phyloP scores from a whole-genome alignment of 306 rosid genomes.

The Boehmeria nivea region DNA sequence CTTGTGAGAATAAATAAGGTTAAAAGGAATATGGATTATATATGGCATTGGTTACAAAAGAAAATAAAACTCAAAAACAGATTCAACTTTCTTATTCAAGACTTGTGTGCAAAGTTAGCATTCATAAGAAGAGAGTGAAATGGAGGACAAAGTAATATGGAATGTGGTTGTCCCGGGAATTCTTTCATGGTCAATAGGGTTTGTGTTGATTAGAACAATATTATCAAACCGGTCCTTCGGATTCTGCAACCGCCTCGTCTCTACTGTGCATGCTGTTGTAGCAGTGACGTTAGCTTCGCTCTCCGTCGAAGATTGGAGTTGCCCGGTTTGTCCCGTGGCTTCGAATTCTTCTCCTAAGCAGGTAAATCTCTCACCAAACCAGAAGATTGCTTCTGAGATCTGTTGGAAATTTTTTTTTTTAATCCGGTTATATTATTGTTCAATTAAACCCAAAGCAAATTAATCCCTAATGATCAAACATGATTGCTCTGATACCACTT shows the following conservation, averaged over 20 bases:
- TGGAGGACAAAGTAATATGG: conserved; percentile 1
- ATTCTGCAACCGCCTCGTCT: conserved; percentile 64
- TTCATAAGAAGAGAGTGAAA: not conserved
- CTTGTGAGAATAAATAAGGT: not conserved
- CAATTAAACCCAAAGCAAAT: too few species aligned
- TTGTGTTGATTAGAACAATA: conserved; percentile 35
- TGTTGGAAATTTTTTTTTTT: too few species aligned
- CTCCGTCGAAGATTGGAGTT: conserved; percentile 66
- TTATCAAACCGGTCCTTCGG: conserved; percentile 46
- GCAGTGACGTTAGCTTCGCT: conserved; percentile 63
- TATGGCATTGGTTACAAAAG: too few species aligned
- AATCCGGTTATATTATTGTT: too few species aligned
- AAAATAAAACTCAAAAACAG: too few species aligned
- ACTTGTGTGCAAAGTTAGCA: too few species aligned
- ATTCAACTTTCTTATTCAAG: too few species aligned
- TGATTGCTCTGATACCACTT: too few species aligned
- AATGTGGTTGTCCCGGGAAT: conserved; percentile 48
- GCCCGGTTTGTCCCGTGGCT: conserved; percentile 64
- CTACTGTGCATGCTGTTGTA: conserved; percentile 53
- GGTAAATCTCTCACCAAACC: conserved; percentile 24
- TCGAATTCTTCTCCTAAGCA: conserved; percentile 48
- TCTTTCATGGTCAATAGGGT: conserved; percentile 61
- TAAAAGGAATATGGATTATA: too few species aligned
- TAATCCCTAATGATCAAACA: too few species aligned
- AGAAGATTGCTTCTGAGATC: too few species aligned